A percentile compares a stretch with the other conserved stretches of the same genome.
phyloP scores from a whole-genome alignment of 2,329 filamentous ascomycete species.

The Xylaria sp. region DNA sequence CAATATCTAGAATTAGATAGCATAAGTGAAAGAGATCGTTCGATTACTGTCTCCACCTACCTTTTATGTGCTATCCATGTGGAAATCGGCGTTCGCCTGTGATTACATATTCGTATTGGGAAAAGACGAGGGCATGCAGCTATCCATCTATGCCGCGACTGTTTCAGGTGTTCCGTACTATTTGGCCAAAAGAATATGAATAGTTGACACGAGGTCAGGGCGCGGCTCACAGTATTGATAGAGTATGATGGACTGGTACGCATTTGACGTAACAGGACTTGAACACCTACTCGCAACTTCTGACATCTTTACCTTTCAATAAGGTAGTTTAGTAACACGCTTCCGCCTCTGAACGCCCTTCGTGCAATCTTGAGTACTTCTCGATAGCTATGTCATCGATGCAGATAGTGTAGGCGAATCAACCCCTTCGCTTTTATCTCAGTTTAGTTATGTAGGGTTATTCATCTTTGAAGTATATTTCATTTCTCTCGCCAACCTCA shows the following conservation, averaged over 20 bases:
- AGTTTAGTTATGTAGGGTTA: not conserved
- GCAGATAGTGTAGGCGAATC: not conserved
- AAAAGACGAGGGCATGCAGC: not conserved
- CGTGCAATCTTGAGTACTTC: not conserved
- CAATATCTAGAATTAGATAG: not conserved
- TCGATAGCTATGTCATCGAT: not conserved
- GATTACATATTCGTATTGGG: not conserved
- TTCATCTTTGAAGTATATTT: not conserved
- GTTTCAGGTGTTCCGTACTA: constrained; percentile 10
- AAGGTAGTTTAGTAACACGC: not conserved
- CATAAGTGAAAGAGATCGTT: not conserved
- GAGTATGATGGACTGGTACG: not conserved
- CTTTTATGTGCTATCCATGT: not conserved
- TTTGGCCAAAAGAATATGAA: not conserved
- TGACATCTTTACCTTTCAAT: no score
- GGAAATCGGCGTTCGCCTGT: not conserved
- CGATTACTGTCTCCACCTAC: not conserved
- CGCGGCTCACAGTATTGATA: not conserved
- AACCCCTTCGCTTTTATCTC: not conserved
- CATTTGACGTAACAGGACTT: no score
- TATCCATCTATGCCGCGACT: constrained; percentile 6
- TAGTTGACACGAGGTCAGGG: not conserved
- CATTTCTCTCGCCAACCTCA: no score
- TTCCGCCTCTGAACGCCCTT: not conserved
- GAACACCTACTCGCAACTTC: no score